Conservation (phyloP, 371 early-diverging fungal species). For the Mortierella sp. region DNA sequence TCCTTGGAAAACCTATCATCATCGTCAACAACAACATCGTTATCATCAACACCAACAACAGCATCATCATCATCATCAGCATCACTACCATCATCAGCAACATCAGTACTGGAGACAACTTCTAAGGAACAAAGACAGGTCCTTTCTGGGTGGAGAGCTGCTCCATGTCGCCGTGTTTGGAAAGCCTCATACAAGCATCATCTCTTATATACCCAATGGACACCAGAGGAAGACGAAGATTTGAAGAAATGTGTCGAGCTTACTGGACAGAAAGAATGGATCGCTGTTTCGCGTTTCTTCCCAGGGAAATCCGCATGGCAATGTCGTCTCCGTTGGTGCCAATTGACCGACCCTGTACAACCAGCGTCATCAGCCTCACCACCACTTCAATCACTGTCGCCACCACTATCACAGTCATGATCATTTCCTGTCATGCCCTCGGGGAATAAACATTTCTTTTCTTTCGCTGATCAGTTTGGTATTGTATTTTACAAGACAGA, state of each 20-base stretch:
- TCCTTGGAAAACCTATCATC: too few species aligned
- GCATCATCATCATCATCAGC: background rate
- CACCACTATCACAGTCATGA: too few species aligned
- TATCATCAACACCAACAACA: too few species aligned
- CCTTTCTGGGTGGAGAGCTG: conserved; percentile 38
- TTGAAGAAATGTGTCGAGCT: conserved; percentile 15
- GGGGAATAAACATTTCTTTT: too few species aligned
- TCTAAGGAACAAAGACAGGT: background rate
- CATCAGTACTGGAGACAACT: too few species aligned
- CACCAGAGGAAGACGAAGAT: conserved; percentile 37
- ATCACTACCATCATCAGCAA: background rate
- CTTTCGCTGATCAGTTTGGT: too few species aligned
- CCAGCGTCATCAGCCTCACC: background rate
- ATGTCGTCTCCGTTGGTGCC: conserved; percentile 53
- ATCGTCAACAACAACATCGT: background rate
- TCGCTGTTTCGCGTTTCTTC: conserved; percentile 33
- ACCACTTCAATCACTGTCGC: background rate
- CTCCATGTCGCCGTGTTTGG: conserved; percentile 49
- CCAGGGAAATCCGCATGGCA: conserved; percentile 47
- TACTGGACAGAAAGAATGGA: conserved; percentile 31
- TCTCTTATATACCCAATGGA: conserved; percentile 38
- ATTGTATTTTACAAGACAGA: too few species aligned
- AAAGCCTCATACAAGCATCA: conserved; percentile 40
- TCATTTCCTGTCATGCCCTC: too few species aligned
- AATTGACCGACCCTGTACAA: conserved; percentile 29